A percentile compares a stretch with the other conserved stretches of the same genome.
Evolutionary conservation across 2,329 filamentous ascomycete genomes (phyloP).

Genomic region (Microsporum canis): DNA sequence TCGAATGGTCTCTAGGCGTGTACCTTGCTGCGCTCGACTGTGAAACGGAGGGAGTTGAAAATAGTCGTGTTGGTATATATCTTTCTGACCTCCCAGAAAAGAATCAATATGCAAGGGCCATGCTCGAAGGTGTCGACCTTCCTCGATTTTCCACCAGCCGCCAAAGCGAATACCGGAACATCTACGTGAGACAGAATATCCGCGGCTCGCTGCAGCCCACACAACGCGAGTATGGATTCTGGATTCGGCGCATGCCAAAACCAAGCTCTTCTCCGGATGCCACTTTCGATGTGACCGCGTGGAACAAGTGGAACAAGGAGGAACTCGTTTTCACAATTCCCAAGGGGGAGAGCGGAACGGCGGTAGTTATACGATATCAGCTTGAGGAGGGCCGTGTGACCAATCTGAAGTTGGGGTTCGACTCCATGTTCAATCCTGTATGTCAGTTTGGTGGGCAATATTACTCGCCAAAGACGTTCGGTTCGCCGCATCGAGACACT

Average conservation of each 20-base stretch:
- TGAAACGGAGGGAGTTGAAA: background rate
- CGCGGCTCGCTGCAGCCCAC: background rate
- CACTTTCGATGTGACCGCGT: conserved; percentile 3
- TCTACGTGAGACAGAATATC: conserved; percentile 4
- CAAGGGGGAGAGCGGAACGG: background rate
- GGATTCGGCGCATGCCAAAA: conserved; percentile 3
- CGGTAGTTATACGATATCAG: conserved; percentile 7
- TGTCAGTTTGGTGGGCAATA: conserved; percentile 6
- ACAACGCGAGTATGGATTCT: conserved; percentile 5
- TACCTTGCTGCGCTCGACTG: conserved; percentile 17
- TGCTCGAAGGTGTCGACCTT: background rate
- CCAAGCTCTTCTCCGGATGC: background rate
- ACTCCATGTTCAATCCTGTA: conserved; percentile 8
- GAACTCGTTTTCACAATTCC: conserved; percentile 4
- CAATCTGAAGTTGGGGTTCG: conserved; percentile 8
- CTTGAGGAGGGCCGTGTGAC: background rate
- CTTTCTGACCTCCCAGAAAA: conserved; percentile 5
- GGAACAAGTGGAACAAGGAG: conserved; percentile 4
- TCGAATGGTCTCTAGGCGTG: conserved; percentile 15
- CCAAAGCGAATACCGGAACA: conserved; percentile 5
- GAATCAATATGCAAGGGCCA: conserved; percentile 5
- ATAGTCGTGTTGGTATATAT: conserved; percentile 2
- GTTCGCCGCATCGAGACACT: background rate
- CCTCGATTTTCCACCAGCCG: background rate
- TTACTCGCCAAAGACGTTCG: conserved; percentile 2